Evolutionary conservation across 2,329 filamentous ascomycete genomes (phyloP), one percentile per base, ranked within the genome.

Genomic region (Colletotrichum somersetense): DNA sequence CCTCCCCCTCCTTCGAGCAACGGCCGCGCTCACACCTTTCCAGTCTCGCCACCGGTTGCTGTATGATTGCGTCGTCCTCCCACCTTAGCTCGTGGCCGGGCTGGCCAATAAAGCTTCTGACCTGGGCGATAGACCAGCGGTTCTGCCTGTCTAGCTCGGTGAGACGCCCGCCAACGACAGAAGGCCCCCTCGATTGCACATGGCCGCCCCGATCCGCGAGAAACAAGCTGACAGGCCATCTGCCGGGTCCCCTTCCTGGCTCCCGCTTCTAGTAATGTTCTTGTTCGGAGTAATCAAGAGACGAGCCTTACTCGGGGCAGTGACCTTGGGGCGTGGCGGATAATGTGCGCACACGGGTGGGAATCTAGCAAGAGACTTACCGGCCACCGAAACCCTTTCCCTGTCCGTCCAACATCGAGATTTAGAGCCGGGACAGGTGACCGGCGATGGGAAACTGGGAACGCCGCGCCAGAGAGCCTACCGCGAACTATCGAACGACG

Each of bases 161-260:
- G 30, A 35, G 62, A 16, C 53, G 20, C 38, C 35, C 4, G 10
- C 35, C 10, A 20, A 44, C 38, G 46, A 20, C 46, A 62, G 59
- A 62, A 20, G 40, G 53, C 30, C 3, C 44, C 6, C 26, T 42
- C 66, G 69, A 72, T 72, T 30, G 4, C 59, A 42, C 44, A 35
- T 69, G 20, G 66, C 53, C n/a, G 40, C 40, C 16, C 59, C 66
- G 66, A 72, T 72, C 66, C 42, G 5, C 42, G 59, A 68, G 65
- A 59, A 26, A 53, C 59, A 26, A 16, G 23, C 23, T 38, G 42
- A 30, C 26, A 33, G 40, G 33, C 35, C 40, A 14, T 61, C 40
- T 11, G 23, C 33, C 61, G 26, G 48, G 6, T 20, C 40, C 59
- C 42, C 26, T 48, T 48, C 53, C 52, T 53, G 65, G 65, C n/a